These are phyloP conservation scores for Sarocladium strictum DNA, from an alignment of 2,329 filamentous ascomycete genomes.

Conservation along the genomic window DNA sequence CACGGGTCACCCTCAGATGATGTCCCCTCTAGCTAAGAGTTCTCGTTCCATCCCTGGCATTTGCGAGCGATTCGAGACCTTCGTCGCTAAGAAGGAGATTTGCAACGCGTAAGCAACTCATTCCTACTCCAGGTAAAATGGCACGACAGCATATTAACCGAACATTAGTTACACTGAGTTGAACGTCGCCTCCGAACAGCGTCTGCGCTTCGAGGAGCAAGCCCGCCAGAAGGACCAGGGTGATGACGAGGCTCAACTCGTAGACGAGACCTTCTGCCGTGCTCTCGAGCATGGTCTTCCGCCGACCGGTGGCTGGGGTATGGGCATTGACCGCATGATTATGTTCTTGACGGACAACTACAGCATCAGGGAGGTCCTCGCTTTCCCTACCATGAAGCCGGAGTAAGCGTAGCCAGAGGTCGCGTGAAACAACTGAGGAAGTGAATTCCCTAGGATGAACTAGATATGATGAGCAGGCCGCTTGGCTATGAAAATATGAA, in stretches of 20 bases:
- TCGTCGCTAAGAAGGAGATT: conserved; percentile 75
- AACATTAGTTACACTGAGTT: conserved; percentile 75
- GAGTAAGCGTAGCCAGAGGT: conserved; percentile 43
- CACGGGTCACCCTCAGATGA: conserved; percentile 59
- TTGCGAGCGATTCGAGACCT: conserved; percentile 95
- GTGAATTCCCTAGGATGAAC: not conserved
- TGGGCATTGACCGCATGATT: conserved; percentile 89
- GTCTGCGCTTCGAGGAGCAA: conserved; percentile 82
- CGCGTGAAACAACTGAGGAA: conserved; percentile 33
- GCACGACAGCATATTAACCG: conserved; percentile 4
- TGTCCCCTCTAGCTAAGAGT: conserved; percentile 96
- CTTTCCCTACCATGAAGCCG: conserved; percentile 98
- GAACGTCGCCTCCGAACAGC: conserved; percentile 87
- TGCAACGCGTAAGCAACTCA: conserved; percentile 60
- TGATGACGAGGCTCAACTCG: conserved; percentile 91
- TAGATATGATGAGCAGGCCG: not conserved
- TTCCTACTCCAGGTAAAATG: not conserved
- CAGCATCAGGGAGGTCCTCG: conserved; percentile 90
- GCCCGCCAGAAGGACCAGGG: conserved; percentile 92
- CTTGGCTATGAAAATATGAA: conserved; percentile 8
- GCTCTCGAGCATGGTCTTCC: conserved; percentile 86
- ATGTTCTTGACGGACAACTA: conserved; percentile 95
- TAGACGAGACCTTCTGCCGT: conserved; percentile 93
- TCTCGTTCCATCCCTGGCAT: conserved; percentile 76
- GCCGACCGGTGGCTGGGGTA: conserved; percentile 92